These are phyloP conservation scores for Brasenia schreberi DNA, from an alignment of 164 flowering plant species.

Conservation along the genomic window DNA sequence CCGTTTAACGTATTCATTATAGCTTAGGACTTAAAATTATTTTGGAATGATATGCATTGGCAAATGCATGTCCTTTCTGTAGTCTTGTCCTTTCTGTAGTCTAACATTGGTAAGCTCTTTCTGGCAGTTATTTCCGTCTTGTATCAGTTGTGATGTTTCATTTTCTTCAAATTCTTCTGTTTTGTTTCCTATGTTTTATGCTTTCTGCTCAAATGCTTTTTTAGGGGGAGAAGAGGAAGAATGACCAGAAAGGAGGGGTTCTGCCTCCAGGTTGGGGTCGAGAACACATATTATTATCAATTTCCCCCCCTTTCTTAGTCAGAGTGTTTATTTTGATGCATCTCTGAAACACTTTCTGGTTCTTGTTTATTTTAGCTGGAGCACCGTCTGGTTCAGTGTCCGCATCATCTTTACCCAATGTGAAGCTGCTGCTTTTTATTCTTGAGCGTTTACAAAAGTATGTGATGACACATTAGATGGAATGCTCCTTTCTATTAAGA, in stretches of 20 bases:
- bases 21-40: background rate
- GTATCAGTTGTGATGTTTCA: background rate
- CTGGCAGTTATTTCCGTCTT: background rate
- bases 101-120: background rate
- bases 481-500: background rate
- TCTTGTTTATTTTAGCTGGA: background rate
- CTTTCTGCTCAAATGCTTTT: conserved; percentile 1
- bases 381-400: conserved; percentile 19
- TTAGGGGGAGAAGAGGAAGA: conserved; percentile 35
- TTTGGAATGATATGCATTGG: background rate
- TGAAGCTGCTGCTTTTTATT: conserved; percentile 75
- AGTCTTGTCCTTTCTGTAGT: background rate
- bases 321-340: too few relatives aligned
- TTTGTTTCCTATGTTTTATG: conserved; percentile 2
- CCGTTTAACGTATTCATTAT: too few relatives aligned
- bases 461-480: conserved; percentile 7
- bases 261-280: conserved; percentile 26
- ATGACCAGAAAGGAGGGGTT: conserved; percentile 43
- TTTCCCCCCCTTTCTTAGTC: too few relatives aligned
- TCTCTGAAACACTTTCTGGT: background rate
- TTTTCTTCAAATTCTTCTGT: background rate
- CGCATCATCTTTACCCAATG: conserved; percentile 83
- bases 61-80: background rate
- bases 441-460: conserved; percentile 94
- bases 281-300: too few relatives aligned